phyloP scores from a whole-genome alignment of 148 eudicot genomes.

The Vaccinium vitisidaea region DNA sequence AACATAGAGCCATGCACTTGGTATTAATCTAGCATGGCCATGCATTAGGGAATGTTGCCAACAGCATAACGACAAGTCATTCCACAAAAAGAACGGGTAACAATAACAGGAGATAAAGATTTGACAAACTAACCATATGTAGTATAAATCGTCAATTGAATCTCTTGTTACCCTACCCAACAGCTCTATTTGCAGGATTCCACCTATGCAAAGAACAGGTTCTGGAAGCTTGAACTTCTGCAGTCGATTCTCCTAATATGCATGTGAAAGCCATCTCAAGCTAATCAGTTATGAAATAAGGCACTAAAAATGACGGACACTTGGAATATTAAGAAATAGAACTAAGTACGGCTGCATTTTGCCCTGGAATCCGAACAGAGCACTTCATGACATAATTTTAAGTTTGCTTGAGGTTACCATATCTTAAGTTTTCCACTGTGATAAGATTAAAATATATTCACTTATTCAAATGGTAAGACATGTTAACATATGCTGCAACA shows the following conservation, averaged over 20 bases:
- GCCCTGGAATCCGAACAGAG: too few species aligned
- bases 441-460: neutral
- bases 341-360: neutral
- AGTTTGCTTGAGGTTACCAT: neutral
- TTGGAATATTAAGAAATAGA: neutral
- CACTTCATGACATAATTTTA: neutral
- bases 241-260: conserved; percentile 45
- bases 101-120: neutral
- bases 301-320: neutral
- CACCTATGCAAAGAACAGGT: conserved; percentile 79
- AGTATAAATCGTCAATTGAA: conserved; percentile 52
- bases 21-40: neutral
- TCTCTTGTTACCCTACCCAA: conserved; percentile 72
- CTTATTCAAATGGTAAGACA: neutral
- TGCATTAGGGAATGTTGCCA: neutral
- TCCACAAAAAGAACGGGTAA: neutral
- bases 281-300: neutral
- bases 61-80: neutral
- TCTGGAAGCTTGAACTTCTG: conserved; percentile 78
- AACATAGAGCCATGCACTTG: neutral
- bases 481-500: neutral
- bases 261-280: neutral
- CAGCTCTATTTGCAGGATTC: conserved; percentile 68
- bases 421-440: neutral
- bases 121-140: conserved; percentile 58